Base-by-base conservation (phyloP, 2,329 filamentous ascomycete species). In the Alternaria ethzedia region DNA sequence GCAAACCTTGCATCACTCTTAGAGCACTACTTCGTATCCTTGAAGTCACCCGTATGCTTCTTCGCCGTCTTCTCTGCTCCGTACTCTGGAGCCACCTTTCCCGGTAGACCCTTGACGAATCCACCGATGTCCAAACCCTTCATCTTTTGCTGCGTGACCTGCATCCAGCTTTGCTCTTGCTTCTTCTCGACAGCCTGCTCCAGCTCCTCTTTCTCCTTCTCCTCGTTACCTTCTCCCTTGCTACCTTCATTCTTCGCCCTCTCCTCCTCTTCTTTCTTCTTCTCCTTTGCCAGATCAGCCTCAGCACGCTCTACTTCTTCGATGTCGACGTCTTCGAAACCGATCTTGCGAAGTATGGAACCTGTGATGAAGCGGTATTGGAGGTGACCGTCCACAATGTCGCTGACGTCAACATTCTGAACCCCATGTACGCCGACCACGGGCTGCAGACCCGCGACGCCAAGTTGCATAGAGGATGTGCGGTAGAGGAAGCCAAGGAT, bases 401-500 rank as follows among this genome's bases (percentile, higher is more conserved):
- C 82, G 12, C 80, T 84, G 21, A 86, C 83, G 65, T 87, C 85
- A 13, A 87, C 82, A 32, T 86, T 88, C 59, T 86, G 82, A 0
- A 96, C 85, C 3, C 90, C 90, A 6, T 87, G 85, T 15, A 94
- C 87, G 9, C 85, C 86, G 61, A 88, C 81, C 23, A 96, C 87
- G 30, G 88, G 85, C 76, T 97, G 91, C 2, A 98, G 82, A 0
- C 94, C 95, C 0, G 94, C 94, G 45, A 97, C 88, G 4, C 94
- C 94, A 44, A 92, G 86, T 67, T 96, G 91, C 26, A 97, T 87
- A 62, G 90, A 94, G 44, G 91, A 93, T 3, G 93, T 90, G 47
- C 94, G 89, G 78, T 97, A 97, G 17, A 97, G 83, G 76, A 97
- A 95, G 1, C 89, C 94, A 1, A 97, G 88, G 30, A 97, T 89